A percentile compares a stretch with the other conserved stretches of the same genome.
These are phyloP conservation scores for Tulasnella sp. DNA, from an alignment of 768 basidiomycete species.

Conservation along the genomic window DNA sequence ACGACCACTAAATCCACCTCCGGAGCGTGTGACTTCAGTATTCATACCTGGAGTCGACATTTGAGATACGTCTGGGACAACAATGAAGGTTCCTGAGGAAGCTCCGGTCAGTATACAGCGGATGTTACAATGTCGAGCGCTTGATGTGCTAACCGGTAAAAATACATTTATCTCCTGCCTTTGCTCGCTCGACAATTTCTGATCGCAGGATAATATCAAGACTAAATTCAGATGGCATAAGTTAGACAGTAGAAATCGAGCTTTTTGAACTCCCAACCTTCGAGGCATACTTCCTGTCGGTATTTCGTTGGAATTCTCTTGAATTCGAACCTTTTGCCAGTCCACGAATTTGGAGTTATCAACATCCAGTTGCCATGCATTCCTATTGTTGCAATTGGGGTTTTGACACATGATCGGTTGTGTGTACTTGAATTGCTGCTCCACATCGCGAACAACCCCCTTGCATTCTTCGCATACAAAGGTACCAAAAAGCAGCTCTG, in stretches of 20 bases:
- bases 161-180: conserved; percentile 96
- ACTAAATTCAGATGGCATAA: conserved; percentile 28
- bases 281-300: conserved; percentile 98
- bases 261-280: conserved; percentile 21
- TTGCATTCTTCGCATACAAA: conserved; percentile 86
- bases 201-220: conserved; percentile 90
- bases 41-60: conserved; percentile 91
- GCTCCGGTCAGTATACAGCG: too few species aligned
- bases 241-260: neutral
- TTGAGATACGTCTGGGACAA: conserved; percentile 95
- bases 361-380: conserved; percentile 86
- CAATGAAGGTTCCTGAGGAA: conserved; percentile 96
- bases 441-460: conserved; percentile 78
- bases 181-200: conserved; percentile 96
- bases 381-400: conserved; percentile 80
- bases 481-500: conserved; percentile 84
- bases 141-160: too few species aligned
- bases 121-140: too few species aligned
- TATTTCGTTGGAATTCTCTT: conserved; percentile 97
- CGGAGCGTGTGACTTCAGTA: conserved; percentile 79
- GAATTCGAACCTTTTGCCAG: conserved; percentile 98
- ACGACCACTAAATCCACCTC: conserved; percentile 44
- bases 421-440: conserved; percentile 99
- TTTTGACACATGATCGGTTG: conserved; percentile 96
- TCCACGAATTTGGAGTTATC: conserved; percentile 95